Evolutionary conservation across 2,329 filamentous ascomycete species (phyloP).

Genomic region (Apiospora malaysiana): DNA sequence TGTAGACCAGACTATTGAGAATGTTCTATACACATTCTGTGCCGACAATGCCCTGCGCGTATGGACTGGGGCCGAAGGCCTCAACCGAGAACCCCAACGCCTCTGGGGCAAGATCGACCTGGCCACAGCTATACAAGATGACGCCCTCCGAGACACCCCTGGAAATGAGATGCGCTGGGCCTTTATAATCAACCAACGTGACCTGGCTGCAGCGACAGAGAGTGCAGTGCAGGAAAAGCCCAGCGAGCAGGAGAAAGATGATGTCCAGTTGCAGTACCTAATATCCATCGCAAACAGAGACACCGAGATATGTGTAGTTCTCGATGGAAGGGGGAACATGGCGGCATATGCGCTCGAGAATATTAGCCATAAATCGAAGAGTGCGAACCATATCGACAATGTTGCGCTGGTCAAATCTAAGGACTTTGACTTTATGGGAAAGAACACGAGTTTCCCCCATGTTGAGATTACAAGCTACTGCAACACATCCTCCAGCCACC

Average conservation of each 20-base stretch:
- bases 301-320: slow-evolving; percentile 85
- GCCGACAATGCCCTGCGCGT: slow-evolving; percentile 80
- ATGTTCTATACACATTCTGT: slow-evolving; percentile 89
- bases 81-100: slow-evolving; percentile 73
- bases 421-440: slow-evolving; percentile 54
- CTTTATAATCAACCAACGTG: slow-evolving; percentile 82
- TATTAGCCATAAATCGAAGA: slow-evolving; percentile 72
- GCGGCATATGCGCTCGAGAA: slow-evolving; percentile 93
- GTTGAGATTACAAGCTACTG: slow-evolving; percentile 78
- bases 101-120: slow-evolving; percentile 85
- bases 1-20: slow-evolving; percentile 78
- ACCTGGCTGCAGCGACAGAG: slow-evolving; percentile 80
- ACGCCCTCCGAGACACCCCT: slow-evolving; percentile 27
- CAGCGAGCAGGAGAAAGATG: slow-evolving; percentile 63
- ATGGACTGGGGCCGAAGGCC: slow-evolving; percentile 80
- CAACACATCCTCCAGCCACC: slow-evolving; percentile 64
- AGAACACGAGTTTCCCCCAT: slow-evolving; percentile 46
- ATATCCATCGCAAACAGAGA: slow-evolving; percentile 84
- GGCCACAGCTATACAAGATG: slow-evolving; percentile 67
- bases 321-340: slow-evolving; percentile 86
- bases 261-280: slow-evolving; percentile 80
- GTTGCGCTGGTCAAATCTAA: slow-evolving; percentile 76
- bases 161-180: slow-evolving; percentile 63
- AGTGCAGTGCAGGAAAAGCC: slow-evolving; percentile 69
- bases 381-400: slow-evolving; percentile 77